Base-by-base conservation (phyloP, 495 filamentous ascomycete genomes). In the Aspergillus kassunensis region DNA sequence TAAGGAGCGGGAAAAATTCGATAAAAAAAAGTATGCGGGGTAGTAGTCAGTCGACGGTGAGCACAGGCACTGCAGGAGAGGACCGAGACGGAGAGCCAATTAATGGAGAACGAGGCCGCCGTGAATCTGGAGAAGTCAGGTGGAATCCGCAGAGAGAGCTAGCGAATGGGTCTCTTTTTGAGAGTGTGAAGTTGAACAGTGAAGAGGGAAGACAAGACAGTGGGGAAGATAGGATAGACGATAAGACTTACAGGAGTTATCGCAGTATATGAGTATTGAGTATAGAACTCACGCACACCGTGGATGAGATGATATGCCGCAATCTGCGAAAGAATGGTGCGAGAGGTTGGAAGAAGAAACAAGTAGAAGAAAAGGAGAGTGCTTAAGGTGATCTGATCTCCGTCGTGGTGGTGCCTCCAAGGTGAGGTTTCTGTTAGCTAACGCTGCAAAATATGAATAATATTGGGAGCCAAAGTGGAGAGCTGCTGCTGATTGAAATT, bases 251-350 rank as follows among this genome's bases (percentile, higher is more conserved):
- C 18, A 51, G 49, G 25, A 34, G 31, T 9, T 44, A 43, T 31
- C n/a, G n/a, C n/a, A n/a, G n/a, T n/a, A n/a, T n/a, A n/a, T n/a
- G n/a, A n/a, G n/a, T n/a, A n/a, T n/a, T n/a, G n/a, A n/a, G n/a
- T n/a, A n/a, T n/a, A n/a, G n/a, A n/a, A n/a, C n/a, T n/a, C n/a
- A n/a, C n/a, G n/a, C n/a, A n/a, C n/a, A n/a, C n/a, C n/a, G n/a
- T n/a, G n/a, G n/a, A n/a, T n/a, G n/a, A n/a, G n/a, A n/a, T n/a
- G n/a, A n/a, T n/a, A 61, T 58, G 49, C 59, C 53, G 59, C 55
- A 56, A 61, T 58, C 40, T 31, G 34, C 24, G 40, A 54, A 52
- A 64, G 59, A 48, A 59, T 60, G 53, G 47, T 56, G 55, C 52
- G 48, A 58, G 49, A 31, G 24, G n/a, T n/a, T n/a, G n/a, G 43